A percentile compares a stretch with the other conserved stretches of the same genome.
Conservation (phyloP, 345 rosid genomes). For the Conringia planisiliqua region DNA sequence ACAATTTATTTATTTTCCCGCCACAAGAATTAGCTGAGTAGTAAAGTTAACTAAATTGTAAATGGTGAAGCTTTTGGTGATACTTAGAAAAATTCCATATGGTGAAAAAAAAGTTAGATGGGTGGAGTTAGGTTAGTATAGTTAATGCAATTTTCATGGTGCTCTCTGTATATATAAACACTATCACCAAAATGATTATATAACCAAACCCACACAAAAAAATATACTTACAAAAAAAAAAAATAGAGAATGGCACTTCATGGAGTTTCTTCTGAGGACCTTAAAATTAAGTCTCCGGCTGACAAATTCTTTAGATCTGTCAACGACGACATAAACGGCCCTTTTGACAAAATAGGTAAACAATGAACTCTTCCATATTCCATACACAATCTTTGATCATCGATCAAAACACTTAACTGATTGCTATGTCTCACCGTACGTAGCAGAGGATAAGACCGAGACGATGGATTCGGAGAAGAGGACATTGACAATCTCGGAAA, state of each 20-base stretch:
- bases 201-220: background rate
- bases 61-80: background rate
- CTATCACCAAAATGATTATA: background rate
- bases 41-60: background rate
- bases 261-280: background rate
- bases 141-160: background rate
- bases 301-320: background rate
- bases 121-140: background rate
- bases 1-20: background rate
- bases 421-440: background rate
- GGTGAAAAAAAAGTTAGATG: constrained; percentile 11
- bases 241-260: background rate
- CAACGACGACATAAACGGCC: background rate
- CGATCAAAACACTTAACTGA: background rate
- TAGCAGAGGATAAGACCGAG: background rate
- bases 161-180: background rate
- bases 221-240: background rate
- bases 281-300: constrained; percentile 6
- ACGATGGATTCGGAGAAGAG: background rate
- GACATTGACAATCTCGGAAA: background rate
- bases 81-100: background rate
- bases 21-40: background rate
- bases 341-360: background rate
- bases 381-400: background rate
- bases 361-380: background rate